Conservation (phyloP, 2,329 filamentous ascomycete genomes). For the Talaromyces verruculosus region DNA sequence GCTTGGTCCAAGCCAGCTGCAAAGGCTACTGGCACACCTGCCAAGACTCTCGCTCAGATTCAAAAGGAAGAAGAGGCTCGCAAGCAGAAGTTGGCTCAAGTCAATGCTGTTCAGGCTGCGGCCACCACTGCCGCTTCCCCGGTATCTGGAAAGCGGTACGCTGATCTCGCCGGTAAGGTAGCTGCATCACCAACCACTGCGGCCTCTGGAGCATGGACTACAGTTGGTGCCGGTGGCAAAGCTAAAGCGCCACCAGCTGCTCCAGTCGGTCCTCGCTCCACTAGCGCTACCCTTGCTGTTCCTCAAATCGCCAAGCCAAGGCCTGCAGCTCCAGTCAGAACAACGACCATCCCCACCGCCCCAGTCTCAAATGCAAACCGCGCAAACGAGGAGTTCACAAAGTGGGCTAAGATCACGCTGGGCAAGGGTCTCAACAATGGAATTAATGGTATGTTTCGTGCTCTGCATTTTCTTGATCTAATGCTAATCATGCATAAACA, state of each 20-base stretch:
- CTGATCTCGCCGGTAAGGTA: conserved; percentile 84
- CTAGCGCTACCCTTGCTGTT: conserved; percentile 45
- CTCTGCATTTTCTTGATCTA: background rate
- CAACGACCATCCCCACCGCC: conserved; percentile 48
- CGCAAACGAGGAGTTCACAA: conserved; percentile 88
- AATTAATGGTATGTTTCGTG: conserved; percentile 60
- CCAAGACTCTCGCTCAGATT: conserved; percentile 85
- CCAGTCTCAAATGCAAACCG: conserved; percentile 51
- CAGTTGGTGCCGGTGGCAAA: conserved; percentile 91
- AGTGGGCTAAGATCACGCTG: conserved; percentile 83
- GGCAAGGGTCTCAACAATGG: conserved; percentile 68
- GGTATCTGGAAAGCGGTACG: conserved; percentile 78
- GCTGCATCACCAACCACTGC: conserved; percentile 45
- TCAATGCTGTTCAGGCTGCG: conserved; percentile 49
- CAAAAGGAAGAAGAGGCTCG: conserved; percentile 92
- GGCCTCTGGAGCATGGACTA: conserved; percentile 74
- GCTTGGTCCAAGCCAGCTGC: conserved; percentile 52
- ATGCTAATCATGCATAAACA: conserved; percentile 42
- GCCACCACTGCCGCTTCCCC: conserved; percentile 47
- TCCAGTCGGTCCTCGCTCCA: conserved; percentile 48
- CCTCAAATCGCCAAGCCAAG: conserved; percentile 49
- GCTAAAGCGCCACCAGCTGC: conserved; percentile 66
- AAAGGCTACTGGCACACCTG: conserved; percentile 35
- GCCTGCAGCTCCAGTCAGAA: conserved; percentile 52
- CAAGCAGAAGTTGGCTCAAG: conserved; percentile 70